Evolutionary conservation across 1,284 basidiomycete species (phyloP).

Genomic region (Chiua sp.): DNA sequence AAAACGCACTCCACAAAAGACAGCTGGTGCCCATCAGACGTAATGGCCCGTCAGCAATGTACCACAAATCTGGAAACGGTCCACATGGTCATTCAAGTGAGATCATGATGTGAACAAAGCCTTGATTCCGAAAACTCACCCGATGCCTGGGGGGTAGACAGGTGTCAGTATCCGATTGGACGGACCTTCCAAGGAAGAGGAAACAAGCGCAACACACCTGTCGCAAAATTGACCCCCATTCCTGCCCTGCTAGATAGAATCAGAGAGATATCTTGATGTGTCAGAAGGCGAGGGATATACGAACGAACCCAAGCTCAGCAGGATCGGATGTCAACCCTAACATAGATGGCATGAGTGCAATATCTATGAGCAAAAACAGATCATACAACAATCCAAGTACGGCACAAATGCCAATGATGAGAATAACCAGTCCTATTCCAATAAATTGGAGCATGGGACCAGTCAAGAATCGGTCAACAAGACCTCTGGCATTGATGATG

Average conservation of each 20-base stretch:
- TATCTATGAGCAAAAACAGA: conserved; percentile 38
- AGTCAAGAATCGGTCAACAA: conserved; percentile 40
- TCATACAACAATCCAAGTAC: conserved; percentile 55
- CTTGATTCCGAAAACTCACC: too few relatives aligned
- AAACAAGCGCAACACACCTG: too few relatives aligned
- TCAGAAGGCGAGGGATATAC: too few relatives aligned
- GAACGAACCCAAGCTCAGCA: neutral
- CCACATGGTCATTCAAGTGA: too few relatives aligned
- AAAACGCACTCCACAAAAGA: conserved; percentile 33
- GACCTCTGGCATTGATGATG: conserved; percentile 48
- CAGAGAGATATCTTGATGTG: too few relatives aligned
- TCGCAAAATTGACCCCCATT: too few relatives aligned
- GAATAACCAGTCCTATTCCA: conserved; percentile 42
- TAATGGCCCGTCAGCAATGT: conserved; percentile 32
- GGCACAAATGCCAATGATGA: conserved; percentile 40
- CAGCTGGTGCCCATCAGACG: conserved; percentile 34
- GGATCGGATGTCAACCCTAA: neutral
- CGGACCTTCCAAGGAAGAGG: too few relatives aligned
- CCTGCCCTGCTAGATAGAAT: too few relatives aligned
- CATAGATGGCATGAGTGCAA: neutral
- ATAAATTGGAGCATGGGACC: conserved; percentile 39
- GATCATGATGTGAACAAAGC: too few relatives aligned
- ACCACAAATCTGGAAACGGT: conserved; percentile 28
- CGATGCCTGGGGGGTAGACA: too few relatives aligned
- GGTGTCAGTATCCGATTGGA: too few relatives aligned